Evolutionary conservation across 495 filamentous ascomycete species (phyloP).

Genomic region (Penicillium manginii): DNA sequence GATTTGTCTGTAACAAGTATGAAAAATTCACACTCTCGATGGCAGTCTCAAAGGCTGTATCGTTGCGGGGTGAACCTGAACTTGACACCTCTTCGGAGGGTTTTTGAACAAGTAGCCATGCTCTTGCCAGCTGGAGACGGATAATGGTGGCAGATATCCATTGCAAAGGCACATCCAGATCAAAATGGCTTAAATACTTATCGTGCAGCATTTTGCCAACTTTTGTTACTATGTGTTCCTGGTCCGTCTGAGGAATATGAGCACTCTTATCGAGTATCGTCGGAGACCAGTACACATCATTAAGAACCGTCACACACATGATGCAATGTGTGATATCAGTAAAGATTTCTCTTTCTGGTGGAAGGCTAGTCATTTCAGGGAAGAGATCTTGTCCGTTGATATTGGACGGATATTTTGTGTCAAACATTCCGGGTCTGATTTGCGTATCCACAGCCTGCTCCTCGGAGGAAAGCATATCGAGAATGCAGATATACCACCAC

Average conservation of each 20-base stretch:
- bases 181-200: constrained; percentile 62
- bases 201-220: constrained; percentile 52
- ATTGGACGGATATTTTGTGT: constrained; percentile 66
- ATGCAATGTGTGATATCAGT: constrained; percentile 79
- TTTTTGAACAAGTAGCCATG: constrained; percentile 56
- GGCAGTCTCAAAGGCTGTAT: constrained; percentile 6
- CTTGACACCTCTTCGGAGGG: constrained; percentile 47
- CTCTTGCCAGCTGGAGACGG: constrained; percentile 66
- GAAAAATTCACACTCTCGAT: constrained; percentile 12
- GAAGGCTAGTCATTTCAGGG: constrained; percentile 56
- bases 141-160: constrained; percentile 71
- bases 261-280: not conserved
- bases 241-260: constrained; percentile 1
- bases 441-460: constrained; percentile 76
- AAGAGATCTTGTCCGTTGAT: constrained; percentile 70
- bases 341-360: constrained; percentile 52
- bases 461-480: constrained; percentile 73
- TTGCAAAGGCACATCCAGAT: constrained; percentile 61
- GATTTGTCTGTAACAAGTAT: constrained; percentile 11
- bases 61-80: not conserved
- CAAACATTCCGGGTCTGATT: constrained; percentile 64
- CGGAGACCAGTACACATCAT: constrained; percentile 28
- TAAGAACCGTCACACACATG: constrained; percentile 58
- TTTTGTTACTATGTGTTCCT: constrained; percentile 1
- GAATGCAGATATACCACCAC: constrained; percentile 76